Conservation (phyloP, 179 eudicot genomes). For the Silene noctiflora region DNA sequence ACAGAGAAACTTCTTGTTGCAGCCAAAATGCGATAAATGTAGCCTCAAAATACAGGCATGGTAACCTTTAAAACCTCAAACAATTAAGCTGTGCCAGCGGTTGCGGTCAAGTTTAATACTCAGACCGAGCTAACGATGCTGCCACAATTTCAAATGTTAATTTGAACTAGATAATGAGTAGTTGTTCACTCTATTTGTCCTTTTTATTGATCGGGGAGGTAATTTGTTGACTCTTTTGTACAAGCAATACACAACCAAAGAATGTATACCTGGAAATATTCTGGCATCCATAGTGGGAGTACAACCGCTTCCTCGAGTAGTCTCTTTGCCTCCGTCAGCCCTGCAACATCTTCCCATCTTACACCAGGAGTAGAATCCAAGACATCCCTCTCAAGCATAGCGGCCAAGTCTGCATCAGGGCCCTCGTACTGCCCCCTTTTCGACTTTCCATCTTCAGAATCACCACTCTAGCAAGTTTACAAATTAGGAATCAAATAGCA, state of each 20-base stretch:
- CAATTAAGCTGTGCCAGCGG: not conserved
- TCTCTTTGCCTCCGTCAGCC: slow-evolving; percentile 89
- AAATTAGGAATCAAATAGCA: slow-evolving; percentile 8
- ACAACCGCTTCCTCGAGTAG: slow-evolving; percentile 99
- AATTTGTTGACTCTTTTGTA: not conserved
- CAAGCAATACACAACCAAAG: not conserved
- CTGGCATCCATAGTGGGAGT: slow-evolving; percentile 98
- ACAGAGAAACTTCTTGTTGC: not conserved
- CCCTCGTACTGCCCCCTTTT: slow-evolving; percentile 87
- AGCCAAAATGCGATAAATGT: not conserved
- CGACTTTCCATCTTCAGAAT: slow-evolving; percentile 86
- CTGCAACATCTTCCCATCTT: slow-evolving; percentile 98
- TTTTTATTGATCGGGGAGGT: not conserved
- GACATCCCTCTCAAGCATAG: slow-evolving; percentile 99
- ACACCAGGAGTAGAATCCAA: slow-evolving; percentile 91
- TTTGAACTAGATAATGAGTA: slow-evolving; percentile 2
- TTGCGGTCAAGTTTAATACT: not conserved
- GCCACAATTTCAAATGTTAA: not conserved
- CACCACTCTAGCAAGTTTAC: slow-evolving; percentile 55
- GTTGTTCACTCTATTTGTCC: not conserved
- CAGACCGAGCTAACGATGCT: not conserved
- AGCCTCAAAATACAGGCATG: not conserved
- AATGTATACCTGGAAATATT: slow-evolving; percentile 78
- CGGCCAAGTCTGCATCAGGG: slow-evolving; percentile 95
- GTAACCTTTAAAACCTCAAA: not conserved